Evolutionary conservation across 1,284 basidiomycete species (phyloP), one percentile per base, ranked within the genome.

Genomic region (Fomes fomentarius): DNA sequence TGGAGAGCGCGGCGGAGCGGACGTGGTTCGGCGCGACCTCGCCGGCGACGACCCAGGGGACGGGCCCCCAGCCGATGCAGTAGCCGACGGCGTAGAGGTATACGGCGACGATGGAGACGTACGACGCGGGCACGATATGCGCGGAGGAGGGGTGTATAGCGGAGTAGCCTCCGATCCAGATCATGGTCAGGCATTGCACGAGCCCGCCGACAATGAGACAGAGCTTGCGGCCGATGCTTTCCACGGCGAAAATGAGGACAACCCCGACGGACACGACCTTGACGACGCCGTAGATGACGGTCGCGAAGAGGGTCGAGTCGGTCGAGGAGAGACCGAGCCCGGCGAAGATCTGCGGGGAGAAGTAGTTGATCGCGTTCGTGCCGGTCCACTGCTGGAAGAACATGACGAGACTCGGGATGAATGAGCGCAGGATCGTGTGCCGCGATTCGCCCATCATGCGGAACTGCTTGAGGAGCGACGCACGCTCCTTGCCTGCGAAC

Each of bases 311-410:
- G n/a, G 25, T 26, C 10, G 41, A 15, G 26, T 28, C n/a, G 14
- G 25, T 26, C 15, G 26, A 26, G n/a, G 41, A 43, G 41, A 43
- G 26, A 3, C 41, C 41, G 26, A 43, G 41, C 25, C 26, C 25
- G n/a, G 41, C 41, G 25, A 43, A 43, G 25, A 43, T 43, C 41
- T 43, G 41, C 9, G 41, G 41, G 1, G 41, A 43, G 41, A 28
- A 73, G 69, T 84, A 85, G 78, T 91, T 91, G 76, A 93, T 91
- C 73, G 93, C 93, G 80, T 94, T 93, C 79, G 92, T 80, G 66
- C 89, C 90, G 21, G 90, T 91, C 66, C 90, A 82, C 73, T 94
- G 90, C 72, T 93, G 91, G 82, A 79, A 84, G 22, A 40, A 40
- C 38, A 40, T 40, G 38, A 40, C 38, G 38, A 40, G 19, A 46